Percentiles rank a stretch among this genome's conserved stretches.
Conservation (phyloP, 1,139 yeast genomes). For the Sugiyamaella pinicola region DNA sequence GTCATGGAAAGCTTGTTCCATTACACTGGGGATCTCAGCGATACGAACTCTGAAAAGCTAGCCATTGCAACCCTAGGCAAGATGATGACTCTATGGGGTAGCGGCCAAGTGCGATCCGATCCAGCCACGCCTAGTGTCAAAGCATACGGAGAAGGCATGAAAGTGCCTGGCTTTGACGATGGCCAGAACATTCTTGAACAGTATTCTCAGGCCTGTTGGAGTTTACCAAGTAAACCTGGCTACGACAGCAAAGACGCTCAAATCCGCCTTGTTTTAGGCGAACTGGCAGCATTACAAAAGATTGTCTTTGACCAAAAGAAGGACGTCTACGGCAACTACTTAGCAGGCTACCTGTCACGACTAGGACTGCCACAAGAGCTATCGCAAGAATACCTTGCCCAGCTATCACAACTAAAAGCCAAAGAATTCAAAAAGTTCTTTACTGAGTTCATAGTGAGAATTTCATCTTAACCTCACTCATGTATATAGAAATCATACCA, state of each 20-base stretch:
- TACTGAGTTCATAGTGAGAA: conserved; percentile 20
- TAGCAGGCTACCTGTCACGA: conserved; percentile 36
- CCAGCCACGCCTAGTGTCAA: conserved; percentile 38
- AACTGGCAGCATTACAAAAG: conserved; percentile 70
- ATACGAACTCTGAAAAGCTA: conserved; percentile 60
- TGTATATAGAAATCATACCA: conserved; percentile 10
- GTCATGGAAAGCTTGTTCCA: conserved; percentile 67
- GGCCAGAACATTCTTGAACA: conserved; percentile 64
- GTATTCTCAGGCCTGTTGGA: conserved; percentile 69
- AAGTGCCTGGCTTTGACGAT: conserved; percentile 67
- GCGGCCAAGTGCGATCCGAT: conserved; percentile 63
- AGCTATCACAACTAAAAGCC: conserved; percentile 30
- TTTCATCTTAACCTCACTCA: conserved; percentile 12
- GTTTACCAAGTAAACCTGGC: conserved; percentile 72
- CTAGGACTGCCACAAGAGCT: conserved; percentile 39
- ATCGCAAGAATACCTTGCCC: conserved; percentile 35
- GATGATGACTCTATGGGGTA: conserved; percentile 67
- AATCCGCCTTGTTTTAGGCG: conserved; percentile 70
- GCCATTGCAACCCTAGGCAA: conserved; percentile 72
- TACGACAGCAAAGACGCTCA: conserved; percentile 79
- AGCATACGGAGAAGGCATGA: conserved; percentile 55
- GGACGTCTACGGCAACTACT: conserved; percentile 34
- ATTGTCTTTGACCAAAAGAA: conserved; percentile 52
- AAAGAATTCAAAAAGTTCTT: conserved; percentile 40
- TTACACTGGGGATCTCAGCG: conserved; percentile 60